Base-by-base conservation (phyloP, 768 basidiomycete genomes). In the Rubroboletus satanas region DNA sequence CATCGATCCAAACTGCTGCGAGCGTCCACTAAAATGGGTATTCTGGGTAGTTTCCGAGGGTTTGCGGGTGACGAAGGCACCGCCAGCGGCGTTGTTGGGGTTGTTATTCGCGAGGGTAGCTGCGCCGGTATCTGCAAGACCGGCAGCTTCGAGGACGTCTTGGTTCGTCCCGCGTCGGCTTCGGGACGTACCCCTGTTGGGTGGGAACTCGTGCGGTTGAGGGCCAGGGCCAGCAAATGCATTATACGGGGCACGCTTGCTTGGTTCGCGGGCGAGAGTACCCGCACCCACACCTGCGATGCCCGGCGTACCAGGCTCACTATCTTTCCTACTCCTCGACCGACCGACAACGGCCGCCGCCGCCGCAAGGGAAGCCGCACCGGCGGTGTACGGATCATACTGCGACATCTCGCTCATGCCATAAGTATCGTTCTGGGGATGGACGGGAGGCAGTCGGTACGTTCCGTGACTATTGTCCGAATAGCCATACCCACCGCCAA, bases 391-490 rank as follows among this genome's bases (percentile, higher is more conserved):
- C 3, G 74, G 66, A 28, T 77, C 76, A 64, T 66, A 71, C n/a
- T 64, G 69, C 5, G 70, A 57, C 64, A 74, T 70, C 61, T 83
- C 82, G 18, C 72, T 74, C 81, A 84, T 80, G 26, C 74, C 73
- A 62, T 82, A 85, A 17, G 71, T 62, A 39, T 81, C 83, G 15
- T 57, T 69, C 44, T 65, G 66, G 18, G 61, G 67, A 12, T 45
- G 52, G 67, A 82, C 72, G 0, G 81, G 71, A 0, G 77, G 73
- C 58, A 84, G 78, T 4, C 65, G 71, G 58, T 71, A 83, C 4
- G 83, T 82, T n/a, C 83, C 85, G 55, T 87, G 83, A 33, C 73
- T 76, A 21, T 75, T 75, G 18, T 78, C 75, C 12, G 83, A 82
- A 28, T 79, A 81, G 14, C 67, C 74, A 45, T 66, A 72, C 1